Conservation (phyloP, 2,329 filamentous ascomycete species). For the Xylariaceae sp. region DNA sequence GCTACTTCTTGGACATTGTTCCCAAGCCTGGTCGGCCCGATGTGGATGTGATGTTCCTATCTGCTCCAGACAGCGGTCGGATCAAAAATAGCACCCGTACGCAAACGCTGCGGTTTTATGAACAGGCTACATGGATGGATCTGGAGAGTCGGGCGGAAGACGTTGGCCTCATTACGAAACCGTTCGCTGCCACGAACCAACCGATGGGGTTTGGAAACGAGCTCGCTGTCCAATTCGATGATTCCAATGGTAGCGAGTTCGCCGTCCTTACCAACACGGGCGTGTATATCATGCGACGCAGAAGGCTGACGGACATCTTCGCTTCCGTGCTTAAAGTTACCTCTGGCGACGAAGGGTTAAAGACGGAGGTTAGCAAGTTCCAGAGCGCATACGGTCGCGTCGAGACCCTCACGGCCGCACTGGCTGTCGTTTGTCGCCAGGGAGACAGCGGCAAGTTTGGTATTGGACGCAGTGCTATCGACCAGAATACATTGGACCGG, state of each 20-base stretch:
- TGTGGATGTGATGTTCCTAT: slow-evolving; percentile 71
- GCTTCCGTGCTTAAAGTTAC: slow-evolving; percentile 72
- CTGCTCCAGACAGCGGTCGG: slow-evolving; percentile 82
- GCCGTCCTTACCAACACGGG: slow-evolving; percentile 89
- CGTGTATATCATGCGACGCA: slow-evolving; percentile 77
- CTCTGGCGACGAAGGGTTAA: slow-evolving; percentile 72
- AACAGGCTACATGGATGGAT: slow-evolving; percentile 75
- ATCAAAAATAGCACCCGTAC: slow-evolving; percentile 59
- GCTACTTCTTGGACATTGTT: slow-evolving; percentile 86
- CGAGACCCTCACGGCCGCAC: slow-evolving; percentile 83
- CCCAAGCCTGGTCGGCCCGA: slow-evolving; percentile 55
- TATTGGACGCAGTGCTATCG: slow-evolving; percentile 69
- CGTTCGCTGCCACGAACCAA: slow-evolving; percentile 63
- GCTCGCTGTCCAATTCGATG: slow-evolving; percentile 91
- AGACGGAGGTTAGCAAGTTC: slow-evolving; percentile 77
- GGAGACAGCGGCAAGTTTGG: slow-evolving; percentile 70
- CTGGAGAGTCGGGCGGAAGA: slow-evolving; percentile 71
- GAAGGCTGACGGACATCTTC: slow-evolving; percentile 87
- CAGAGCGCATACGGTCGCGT: slow-evolving; percentile 80
- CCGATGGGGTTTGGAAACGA: slow-evolving; percentile 90
- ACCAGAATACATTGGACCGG: slow-evolving; percentile 79
- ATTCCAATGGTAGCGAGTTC: slow-evolving; percentile 68
- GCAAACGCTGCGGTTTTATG: slow-evolving; percentile 61
- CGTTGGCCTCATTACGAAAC: slow-evolving; percentile 69
- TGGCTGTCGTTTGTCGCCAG: slow-evolving; percentile 93